Base-by-base conservation (phyloP, 2,329 filamentous ascomycete species). In the Beauveria sp. region DNA sequence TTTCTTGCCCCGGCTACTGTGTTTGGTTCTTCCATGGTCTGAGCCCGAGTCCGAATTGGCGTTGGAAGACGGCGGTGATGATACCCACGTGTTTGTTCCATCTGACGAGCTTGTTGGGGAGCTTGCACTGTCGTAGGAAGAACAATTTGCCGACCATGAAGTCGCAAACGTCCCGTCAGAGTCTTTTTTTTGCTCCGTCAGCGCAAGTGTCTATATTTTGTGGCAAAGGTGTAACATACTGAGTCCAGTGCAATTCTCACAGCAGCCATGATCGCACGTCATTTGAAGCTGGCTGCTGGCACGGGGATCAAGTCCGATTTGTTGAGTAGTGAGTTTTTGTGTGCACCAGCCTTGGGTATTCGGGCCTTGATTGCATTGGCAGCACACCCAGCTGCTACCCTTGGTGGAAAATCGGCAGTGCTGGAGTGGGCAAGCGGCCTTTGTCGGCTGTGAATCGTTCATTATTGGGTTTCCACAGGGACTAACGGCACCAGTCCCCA, bases 281-380 rank as follows among this genome's bases (percentile, higher is more conserved):
- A 42, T 30, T 42, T 62, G 52, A 16, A 62, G 47, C 40, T 47
- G 34, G 3, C 52, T 8, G 9, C n/a, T 18, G n/a, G 2, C 16
- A 7, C 24, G 16, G 12, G 45, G 16, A 9, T 58, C 54, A 1
- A 50, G 16, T 4, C 54, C 47, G 1, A 56, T 26, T 43, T 59
- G 57, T 8, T 28, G 26, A 10, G 52, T 16, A n/a, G 45, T 38
- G n/a, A 61, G 40, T 14, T 72, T 69, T 64, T 75, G 76, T 10
- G 73, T 75, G 67, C 82, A 85, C 81, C 81, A 84, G 7, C 81
- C 82, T 63, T 75, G 72, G 1, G 70, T 76, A 66, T 85, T 84
- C 20, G 80, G 78, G 0, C 79, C 79, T 45, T 79, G 74, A 3
- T 76, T 72, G 66, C 82, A 85, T 40, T 74, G 67, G 69, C 82